Percentiles rank a stretch among this genome's conserved stretches.
Evolutionary conservation across 1,284 basidiomycete genomes (phyloP).

Genomic region (Takashimella tepidaria): DNA sequence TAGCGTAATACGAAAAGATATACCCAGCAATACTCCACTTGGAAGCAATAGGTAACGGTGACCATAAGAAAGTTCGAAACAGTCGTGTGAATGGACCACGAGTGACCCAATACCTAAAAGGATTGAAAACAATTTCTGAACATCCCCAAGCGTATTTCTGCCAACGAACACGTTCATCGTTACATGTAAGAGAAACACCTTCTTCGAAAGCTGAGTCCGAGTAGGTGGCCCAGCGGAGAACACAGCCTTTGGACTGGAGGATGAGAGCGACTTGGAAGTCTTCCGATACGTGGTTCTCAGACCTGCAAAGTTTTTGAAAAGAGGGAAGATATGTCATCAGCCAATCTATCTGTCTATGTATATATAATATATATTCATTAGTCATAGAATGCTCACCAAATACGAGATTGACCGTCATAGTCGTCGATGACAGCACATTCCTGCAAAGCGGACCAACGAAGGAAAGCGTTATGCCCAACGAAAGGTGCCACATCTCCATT

Average conservation of each 20-base stretch:
- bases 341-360: no score
- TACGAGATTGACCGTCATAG: constrained; percentile 59
- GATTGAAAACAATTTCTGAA: constrained; percentile 38
- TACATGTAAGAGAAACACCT: constrained; percentile 66
- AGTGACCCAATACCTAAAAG: constrained; percentile 60
- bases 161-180: constrained; percentile 74
- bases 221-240: constrained; percentile 77
- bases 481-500: constrained; percentile 66
- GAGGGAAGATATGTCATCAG: no score
- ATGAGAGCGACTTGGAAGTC: constrained; percentile 67
- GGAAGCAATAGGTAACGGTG: constrained; percentile 70
- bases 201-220: constrained; percentile 71
- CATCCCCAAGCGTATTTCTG: constrained; percentile 71
- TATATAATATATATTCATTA: no score
- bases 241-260: constrained; percentile 49
- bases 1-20: constrained; percentile 79
- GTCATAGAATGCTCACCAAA: constrained; percentile 57
- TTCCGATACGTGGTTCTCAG: constrained; percentile 68
- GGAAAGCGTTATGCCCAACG: constrained; percentile 77
- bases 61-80: constrained; percentile 61
- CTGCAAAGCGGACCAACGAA: constrained; percentile 74
- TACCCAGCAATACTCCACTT: constrained; percentile 58
- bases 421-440: constrained; percentile 65
- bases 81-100: constrained; percentile 68
- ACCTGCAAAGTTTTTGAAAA: no score